Conservation (phyloP, 164 flowering plant species). For the Cinnamomum micranthum region DNA sequence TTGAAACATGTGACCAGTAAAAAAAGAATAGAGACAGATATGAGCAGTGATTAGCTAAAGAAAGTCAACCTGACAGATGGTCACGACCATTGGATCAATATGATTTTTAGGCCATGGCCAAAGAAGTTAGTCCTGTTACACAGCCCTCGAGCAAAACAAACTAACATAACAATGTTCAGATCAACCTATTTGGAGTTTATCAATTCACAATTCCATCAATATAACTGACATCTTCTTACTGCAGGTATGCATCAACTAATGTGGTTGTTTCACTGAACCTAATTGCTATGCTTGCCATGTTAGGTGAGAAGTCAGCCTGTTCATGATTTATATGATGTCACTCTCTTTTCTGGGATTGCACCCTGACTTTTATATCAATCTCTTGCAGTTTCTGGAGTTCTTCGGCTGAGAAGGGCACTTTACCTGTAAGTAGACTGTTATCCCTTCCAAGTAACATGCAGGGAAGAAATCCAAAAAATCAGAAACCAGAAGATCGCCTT, state of each 20-base stretch:
- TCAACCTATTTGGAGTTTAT: neutral
- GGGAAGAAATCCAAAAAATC: neutral
- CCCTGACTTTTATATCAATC: neutral
- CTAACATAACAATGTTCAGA: neutral
- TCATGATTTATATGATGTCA: neutral
- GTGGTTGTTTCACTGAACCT: constrained; percentile 43
- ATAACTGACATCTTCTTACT: constrained; percentile 10
- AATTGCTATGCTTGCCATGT: constrained; percentile 44
- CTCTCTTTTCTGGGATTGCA: neutral
- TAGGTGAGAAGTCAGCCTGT: constrained; percentile 31
- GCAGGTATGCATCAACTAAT: constrained; percentile 54
- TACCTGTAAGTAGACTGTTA: constrained; percentile 39
- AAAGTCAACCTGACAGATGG: neutral
- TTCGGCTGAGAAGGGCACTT: constrained; percentile 30
- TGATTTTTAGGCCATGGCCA: neutral
- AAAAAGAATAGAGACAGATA: neutral
- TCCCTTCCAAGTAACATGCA: neutral
- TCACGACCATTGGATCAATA: neutral
- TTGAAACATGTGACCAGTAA: neutral
- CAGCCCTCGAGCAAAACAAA: neutral
- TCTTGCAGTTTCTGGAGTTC: constrained; percentile 52
- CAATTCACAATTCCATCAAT: neutral
- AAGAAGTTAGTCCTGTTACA: neutral
- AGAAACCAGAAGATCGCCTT: neutral
- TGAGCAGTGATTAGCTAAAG: neutral